These are phyloP conservation scores for Wickerhamomyces bovis DNA, from an alignment of 805 yeast species.

Conservation along the genomic window DNA sequence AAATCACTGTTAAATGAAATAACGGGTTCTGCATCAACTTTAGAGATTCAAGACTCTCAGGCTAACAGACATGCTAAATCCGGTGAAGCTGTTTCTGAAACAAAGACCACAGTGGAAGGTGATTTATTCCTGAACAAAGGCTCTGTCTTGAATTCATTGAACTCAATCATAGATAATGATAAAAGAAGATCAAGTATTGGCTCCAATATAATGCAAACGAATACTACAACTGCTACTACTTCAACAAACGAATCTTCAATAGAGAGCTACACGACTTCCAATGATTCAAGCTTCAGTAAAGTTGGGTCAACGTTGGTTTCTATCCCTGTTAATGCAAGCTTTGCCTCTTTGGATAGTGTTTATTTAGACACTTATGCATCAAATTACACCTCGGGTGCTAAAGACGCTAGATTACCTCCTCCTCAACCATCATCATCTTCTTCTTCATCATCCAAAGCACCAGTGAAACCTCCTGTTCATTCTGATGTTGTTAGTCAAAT, in stretches of 20 bases:
- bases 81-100: conserved; percentile 16
- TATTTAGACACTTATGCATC: conserved; percentile 47
- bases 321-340: conserved; percentile 64
- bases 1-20: neutral
- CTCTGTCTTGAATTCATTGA: conserved; percentile 22
- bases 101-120: conserved; percentile 26
- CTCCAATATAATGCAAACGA: conserved; percentile 1
- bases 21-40: neutral
- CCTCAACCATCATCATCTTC: neutral
- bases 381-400: conserved; percentile 11
- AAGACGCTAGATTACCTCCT: conserved; percentile 14
- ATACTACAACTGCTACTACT: conserved; percentile 1
- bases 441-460: too few species aligned
- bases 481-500: conserved; percentile 12
- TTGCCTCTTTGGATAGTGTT: conserved; percentile 70
- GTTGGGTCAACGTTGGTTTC: conserved; percentile 51
- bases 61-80: conserved; percentile 20
- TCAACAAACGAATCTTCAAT: neutral
- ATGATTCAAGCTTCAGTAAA: conserved; percentile 31
- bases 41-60: neutral
- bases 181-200: conserved; percentile 16
- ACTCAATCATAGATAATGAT: conserved; percentile 20
- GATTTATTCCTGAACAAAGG: conserved; percentile 23
- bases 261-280: conserved; percentile 4
- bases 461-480: too few species aligned